phyloP scores from a whole-genome alignment of 2,329 filamentous ascomycete species.

The Hypoxylon sp. region DNA sequence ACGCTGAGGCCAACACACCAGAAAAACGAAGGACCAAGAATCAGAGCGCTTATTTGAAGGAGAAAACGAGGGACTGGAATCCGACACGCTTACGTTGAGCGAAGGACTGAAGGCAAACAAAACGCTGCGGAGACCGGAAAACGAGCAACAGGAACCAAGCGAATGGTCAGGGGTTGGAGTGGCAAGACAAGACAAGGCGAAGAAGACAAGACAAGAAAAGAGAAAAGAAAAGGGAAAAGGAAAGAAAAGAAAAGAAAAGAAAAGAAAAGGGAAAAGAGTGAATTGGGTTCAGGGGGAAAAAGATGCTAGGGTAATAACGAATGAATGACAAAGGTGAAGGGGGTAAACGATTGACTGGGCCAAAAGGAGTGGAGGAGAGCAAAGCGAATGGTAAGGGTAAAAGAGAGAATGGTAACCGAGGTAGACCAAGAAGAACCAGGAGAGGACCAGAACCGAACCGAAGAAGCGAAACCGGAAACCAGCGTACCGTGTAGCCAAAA shows the following conservation, averaged over 20 bases:
- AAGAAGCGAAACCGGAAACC: conserved; percentile 1
- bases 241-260: too few species aligned
- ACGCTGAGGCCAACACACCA: not conserved
- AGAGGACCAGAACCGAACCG: conserved; percentile 12
- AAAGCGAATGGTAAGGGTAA: not conserved
- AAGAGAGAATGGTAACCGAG: conserved; percentile 10
- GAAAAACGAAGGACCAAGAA: not conserved
- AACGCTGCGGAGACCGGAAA: not conserved
- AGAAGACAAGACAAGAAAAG: too few species aligned
- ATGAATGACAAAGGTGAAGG: too few species aligned
- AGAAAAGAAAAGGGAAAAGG: too few species aligned
- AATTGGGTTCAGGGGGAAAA: too few species aligned
- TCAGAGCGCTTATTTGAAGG: not conserved
- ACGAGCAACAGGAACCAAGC: not conserved
- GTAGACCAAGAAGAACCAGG: conserved; percentile 2
- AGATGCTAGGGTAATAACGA: too few species aligned
- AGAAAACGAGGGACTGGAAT: not conserved
- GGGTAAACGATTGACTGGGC: not conserved
- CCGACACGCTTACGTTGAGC: not conserved
- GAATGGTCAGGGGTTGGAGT: not conserved
- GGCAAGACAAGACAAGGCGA: not conserved
- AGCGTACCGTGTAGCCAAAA: conserved; percentile 8
- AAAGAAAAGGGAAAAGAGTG: not conserved
- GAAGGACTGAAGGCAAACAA: not conserved
- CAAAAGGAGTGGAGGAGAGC: not conserved